phyloP scores from a whole-genome alignment of 1,284 basidiomycete genomes.

The Pseudozyma pruni region DNA sequence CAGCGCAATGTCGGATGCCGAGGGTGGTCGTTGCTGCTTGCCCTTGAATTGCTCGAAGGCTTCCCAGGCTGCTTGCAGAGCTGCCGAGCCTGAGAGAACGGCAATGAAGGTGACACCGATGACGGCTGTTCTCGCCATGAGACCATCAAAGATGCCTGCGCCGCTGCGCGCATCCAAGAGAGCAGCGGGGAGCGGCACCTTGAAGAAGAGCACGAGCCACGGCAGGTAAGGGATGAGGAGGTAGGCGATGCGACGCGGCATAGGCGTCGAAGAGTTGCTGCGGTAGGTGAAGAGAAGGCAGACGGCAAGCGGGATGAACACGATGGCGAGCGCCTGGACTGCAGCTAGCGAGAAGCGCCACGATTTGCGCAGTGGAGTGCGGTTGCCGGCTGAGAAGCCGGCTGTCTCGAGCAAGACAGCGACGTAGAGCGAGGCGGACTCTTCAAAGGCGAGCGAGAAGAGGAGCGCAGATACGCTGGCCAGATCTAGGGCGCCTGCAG shows the following conservation, averaged over 20 bases:
- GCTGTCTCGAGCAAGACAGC: conserved; percentile 60
- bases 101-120: conserved; percentile 69
- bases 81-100: conserved; percentile 68
- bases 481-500: conserved; percentile 29
- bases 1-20: conserved; percentile 27
- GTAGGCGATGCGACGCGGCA: conserved; percentile 33
- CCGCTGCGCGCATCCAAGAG: conserved; percentile 18
- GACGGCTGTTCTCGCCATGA: conserved; percentile 67
- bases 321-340: conserved; percentile 27
- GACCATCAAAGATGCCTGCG: conserved; percentile 38
- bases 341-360: conserved; percentile 47
- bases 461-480: conserved; percentile 48
- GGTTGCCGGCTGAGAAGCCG: conserved; percentile 30
- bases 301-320: conserved; percentile 49
- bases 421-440: conserved; percentile 54
- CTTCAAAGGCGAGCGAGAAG: conserved; percentile 60
- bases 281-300: conserved; percentile 57
- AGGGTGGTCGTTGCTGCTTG: conserved; percentile 31
- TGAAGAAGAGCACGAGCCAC: conserved; percentile 61
- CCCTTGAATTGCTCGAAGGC: conserved; percentile 65
- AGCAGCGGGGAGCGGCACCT: conserved; percentile 60
- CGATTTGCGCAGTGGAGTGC: conserved; percentile 20
- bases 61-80: conserved; percentile 69
- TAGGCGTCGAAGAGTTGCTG: conserved; percentile 28
- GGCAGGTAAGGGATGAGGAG: conserved; percentile 49